Conservation (phyloP, 441 rosid species). For the Hura crepitans region DNA sequence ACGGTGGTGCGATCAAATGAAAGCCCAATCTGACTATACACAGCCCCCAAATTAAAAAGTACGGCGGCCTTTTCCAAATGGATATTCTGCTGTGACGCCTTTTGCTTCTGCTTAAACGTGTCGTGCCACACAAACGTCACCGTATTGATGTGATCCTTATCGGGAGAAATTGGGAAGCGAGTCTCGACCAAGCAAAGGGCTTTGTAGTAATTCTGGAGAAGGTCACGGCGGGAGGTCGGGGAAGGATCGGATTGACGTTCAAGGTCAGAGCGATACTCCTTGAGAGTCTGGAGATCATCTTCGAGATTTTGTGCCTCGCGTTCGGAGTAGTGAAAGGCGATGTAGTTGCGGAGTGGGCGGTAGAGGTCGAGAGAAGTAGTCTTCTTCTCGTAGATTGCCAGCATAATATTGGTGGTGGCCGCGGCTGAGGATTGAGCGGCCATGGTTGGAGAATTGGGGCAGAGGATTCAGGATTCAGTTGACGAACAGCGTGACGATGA, state of each 20-base stretch:
- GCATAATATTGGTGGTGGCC: conserved; percentile 72
- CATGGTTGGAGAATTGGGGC: conserved; percentile 27
- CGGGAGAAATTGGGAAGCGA: conserved; percentile 91
- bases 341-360: conserved; percentile 88
- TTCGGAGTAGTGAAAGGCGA: conserved; percentile 71
- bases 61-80: conserved; percentile 91
- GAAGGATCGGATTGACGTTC: conserved; percentile 75
- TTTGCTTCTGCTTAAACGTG: conserved; percentile 77
- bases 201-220: conserved; percentile 63
- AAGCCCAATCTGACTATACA: conserved; percentile 78
- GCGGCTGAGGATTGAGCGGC: conserved; percentile 32
- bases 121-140: conserved; percentile 80
- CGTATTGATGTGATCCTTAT: conserved; percentile 70
- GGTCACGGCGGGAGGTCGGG: conserved; percentile 70
- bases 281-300: conserved; percentile 77
- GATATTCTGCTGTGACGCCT: conserved; percentile 82
- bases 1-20: conserved; percentile 67
- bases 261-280: conserved; percentile 67
- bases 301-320: conserved; percentile 91
- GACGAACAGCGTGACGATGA: not conserved
- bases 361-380: conserved; percentile 68
- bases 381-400: conserved; percentile 91
- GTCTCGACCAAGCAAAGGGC: conserved; percentile 84
- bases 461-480: not conserved
- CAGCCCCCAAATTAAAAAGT: conserved; percentile 78